Conservation (phyloP, 75 land plant species). For the Ceratopteris richardii region DNA sequence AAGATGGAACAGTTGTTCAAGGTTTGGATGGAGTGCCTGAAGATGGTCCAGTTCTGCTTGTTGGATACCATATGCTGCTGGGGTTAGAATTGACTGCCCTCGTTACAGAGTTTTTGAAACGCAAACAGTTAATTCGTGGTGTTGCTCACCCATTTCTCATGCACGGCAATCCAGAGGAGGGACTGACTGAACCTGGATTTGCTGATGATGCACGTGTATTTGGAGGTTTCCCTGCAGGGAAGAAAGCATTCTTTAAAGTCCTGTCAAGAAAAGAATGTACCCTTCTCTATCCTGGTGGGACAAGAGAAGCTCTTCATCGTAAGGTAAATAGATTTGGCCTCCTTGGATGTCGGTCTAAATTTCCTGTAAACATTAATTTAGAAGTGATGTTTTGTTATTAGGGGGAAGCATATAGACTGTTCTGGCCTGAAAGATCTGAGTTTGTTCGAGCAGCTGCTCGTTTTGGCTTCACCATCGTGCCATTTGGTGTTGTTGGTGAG, state of each 20-base stretch:
- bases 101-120: constrained; percentile 40
- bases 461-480: constrained; percentile 83
- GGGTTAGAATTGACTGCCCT: constrained; percentile 65
- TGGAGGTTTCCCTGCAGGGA: constrained; percentile 69
- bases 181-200: constrained; percentile 18
- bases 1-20: constrained; percentile 55
- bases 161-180: constrained; percentile 5
- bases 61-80: constrained; percentile 89
- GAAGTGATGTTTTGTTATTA: constrained; percentile 5
- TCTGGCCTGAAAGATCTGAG: constrained; percentile 94
- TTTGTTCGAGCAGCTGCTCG: constrained; percentile 96
- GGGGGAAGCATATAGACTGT: constrained; percentile 87
- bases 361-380: too few relatives aligned
- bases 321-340: constrained; percentile 60
- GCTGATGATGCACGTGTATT: constrained; percentile 43
- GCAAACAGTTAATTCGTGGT: constrained; percentile 55
- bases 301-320: constrained; percentile 81
- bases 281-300: constrained; percentile 93
- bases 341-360: too few relatives aligned
- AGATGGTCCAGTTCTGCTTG: constrained; percentile 77
- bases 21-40: constrained; percentile 73
- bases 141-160: constrained; percentile 78
- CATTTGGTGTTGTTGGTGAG: constrained; percentile 90
- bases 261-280: constrained; percentile 44
- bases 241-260: constrained; percentile 45